phyloP scores from a whole-genome alignment of 2,329 filamentous ascomycete species.

The Paecilomyces sp. region DNA sequence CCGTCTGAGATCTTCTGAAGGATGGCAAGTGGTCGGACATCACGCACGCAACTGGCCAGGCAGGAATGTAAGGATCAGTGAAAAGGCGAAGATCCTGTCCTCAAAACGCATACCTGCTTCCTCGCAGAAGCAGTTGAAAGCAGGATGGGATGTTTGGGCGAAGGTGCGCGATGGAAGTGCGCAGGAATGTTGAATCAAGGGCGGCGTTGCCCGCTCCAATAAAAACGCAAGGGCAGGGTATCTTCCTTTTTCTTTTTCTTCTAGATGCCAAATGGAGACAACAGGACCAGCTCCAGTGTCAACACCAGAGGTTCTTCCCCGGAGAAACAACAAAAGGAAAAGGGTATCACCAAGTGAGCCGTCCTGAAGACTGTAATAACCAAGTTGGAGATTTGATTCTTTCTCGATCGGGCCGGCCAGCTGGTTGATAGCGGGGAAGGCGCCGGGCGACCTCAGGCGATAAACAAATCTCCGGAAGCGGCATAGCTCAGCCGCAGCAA shows the following conservation, averaged over 20 bases:
- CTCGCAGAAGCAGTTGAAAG: constrained; percentile 13
- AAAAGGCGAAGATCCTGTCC: constrained; percentile 15
- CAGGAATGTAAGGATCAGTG: constrained; percentile 22
- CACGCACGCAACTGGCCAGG: constrained; percentile 19
- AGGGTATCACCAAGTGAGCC: not conserved
- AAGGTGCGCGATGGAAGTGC: constrained; percentile 3
- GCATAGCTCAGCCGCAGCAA: constrained; percentile 13
- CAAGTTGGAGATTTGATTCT: not conserved
- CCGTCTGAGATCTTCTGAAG: constrained; percentile 32
- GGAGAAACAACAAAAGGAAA: not conserved
- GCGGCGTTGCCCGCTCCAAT: not conserved
- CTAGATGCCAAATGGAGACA: not conserved
- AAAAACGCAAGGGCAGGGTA: not conserved
- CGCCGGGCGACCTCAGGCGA: constrained; percentile 6
- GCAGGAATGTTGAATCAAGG: constrained; percentile 14
- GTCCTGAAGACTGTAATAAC: not conserved
- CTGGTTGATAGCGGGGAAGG: constrained; percentile 7
- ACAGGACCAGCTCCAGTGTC: not conserved
- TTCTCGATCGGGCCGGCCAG: not conserved
- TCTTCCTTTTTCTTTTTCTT: not conserved
- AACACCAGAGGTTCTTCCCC: not conserved
- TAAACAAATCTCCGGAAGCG: constrained; percentile 37
- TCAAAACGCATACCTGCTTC: constrained; percentile 35
- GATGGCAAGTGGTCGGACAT: constrained; percentile 34
- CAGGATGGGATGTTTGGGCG: not conserved